Evolutionary conservation across 371 early-diverging fungal genomes (phyloP).

Genomic region (Apophysomyces trapeziformis): DNA sequence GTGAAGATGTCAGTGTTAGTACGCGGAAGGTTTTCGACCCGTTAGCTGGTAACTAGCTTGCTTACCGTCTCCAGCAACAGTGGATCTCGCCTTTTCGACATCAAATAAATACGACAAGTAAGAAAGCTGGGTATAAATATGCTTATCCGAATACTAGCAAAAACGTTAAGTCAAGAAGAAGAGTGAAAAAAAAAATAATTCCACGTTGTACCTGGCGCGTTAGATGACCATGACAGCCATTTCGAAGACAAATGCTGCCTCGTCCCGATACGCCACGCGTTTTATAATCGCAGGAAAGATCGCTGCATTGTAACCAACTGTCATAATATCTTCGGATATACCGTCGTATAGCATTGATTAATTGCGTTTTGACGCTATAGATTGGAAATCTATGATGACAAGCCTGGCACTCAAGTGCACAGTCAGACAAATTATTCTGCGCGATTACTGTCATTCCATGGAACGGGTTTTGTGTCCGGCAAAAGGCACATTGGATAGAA

Average conservation of each 20-base stretch:
- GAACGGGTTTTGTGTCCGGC: not conserved
- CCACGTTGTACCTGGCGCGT: not conserved
- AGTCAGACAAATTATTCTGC: slow-evolving; percentile 6
- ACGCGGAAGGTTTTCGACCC: too few relatives aligned
- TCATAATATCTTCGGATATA: slow-evolving; percentile 67
- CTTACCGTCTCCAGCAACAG: slow-evolving; percentile 24
- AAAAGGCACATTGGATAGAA: not conserved
- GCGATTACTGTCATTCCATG: not conserved
- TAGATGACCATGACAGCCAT: not conserved
- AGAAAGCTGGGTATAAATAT: slow-evolving; percentile 4
- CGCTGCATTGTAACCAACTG: slow-evolving; percentile 67
- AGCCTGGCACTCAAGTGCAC: slow-evolving; percentile 53
- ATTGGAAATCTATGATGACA: slow-evolving; percentile 51
- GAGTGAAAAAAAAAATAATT: slow-evolving; percentile 3
- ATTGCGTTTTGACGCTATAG: slow-evolving; percentile 58
- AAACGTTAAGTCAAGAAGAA: not conserved
- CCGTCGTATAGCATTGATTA: slow-evolving; percentile 57
- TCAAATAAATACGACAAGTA: slow-evolving; percentile 4
- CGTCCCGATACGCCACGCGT: slow-evolving; percentile 38
- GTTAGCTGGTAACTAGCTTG: not conserved
- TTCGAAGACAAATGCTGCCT: not conserved
- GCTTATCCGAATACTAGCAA: slow-evolving; percentile 9
- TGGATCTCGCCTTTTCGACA: slow-evolving; percentile 19
- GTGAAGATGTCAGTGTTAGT: too few relatives aligned
- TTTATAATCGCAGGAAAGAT: slow-evolving; percentile 50